Base-by-base conservation (phyloP, 2,329 filamentous ascomycete species). In the Claviceps humidiphila region DNA sequence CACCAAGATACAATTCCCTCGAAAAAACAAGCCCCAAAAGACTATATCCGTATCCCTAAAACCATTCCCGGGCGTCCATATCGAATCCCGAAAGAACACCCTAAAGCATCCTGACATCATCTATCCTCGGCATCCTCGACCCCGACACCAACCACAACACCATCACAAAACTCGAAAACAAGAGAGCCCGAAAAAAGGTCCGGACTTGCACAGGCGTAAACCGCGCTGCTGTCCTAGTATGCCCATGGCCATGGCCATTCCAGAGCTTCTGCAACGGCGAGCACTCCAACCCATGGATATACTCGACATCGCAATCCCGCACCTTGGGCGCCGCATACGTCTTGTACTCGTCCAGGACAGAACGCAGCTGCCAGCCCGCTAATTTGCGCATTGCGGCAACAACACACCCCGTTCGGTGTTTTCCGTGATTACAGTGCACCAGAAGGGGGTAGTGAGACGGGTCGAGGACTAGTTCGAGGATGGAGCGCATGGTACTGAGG, bases 391-490 rank as follows among this genome's bases (percentile, higher is more conserved):
- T 76, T 53, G 86, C 82, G 17, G 82, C 90, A 48, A 90, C 78
- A n/a, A 93, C 84, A 63, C 89, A 95, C 22, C 90, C 90, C 17
- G 90, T 95, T 53, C 90, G 85, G 64, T 96, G 90, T 77, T 87
- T 93, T 64, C 90, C 90, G 59, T 95, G 90, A 64, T 95, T 96
- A 75, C 90, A 96, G 67, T 96, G 90, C 47, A 96, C 78, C 41
- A 95, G 74, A 11, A 96, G 68, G 0, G 90, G 90, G 58, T 93
- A 82, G 56, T 94, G 89, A 38, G 74, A 68, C 48, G 76, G 76
- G 61, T 94, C 79, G 51, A 91, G 74, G 42, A 91, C 77, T 43
- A 91, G 71, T 13, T 78, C 72, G 24, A 95, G 74, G 46, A 91
- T 88, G 7, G 78, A 71, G 56, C 77, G 75, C 76, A 95, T 88